phyloP scores from a whole-genome alignment of 148 eudicot species.

The Pharnaceum exiguum region DNA sequence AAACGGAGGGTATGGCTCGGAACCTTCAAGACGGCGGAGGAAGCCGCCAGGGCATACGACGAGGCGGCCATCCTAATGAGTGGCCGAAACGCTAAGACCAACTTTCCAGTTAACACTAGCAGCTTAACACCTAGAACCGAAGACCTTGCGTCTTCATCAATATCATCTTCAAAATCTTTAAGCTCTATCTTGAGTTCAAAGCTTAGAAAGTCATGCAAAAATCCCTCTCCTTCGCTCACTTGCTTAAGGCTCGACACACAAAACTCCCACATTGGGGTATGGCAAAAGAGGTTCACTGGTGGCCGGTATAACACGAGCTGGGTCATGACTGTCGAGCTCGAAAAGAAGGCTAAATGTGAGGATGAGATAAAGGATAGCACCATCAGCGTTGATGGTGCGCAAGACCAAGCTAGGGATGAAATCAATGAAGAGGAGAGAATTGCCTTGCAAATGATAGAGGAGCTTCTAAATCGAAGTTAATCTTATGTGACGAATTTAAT shows the following conservation, averaged over 20 bases:
- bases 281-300: constrained; percentile 46
- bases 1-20: constrained; percentile 59
- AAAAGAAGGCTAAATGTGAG: constrained; percentile 1
- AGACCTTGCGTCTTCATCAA: background rate
- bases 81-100: constrained; percentile 50
- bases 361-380: background rate
- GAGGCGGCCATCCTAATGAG: constrained; percentile 45
- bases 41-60: constrained; percentile 55
- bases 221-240: constrained; percentile 39
- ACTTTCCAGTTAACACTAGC: constrained; percentile 28
- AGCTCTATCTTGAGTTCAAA: constrained; percentile 31
- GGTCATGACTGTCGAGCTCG: constrained; percentile 54
- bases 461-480: constrained; percentile 39
- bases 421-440: constrained; percentile 52
- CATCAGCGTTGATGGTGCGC: background rate
- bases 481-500: background rate
- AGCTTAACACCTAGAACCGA: background rate
- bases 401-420: constrained; percentile 2
- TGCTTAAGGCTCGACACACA: constrained; percentile 51
- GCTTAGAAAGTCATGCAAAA: constrained; percentile 35
- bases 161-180: constrained; percentile 8
- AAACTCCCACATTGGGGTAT: constrained; percentile 46
- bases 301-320: constrained; percentile 34
- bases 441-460: constrained; percentile 69
- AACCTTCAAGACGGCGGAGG: constrained; percentile 55